A percentile compares a stretch with the other conserved stretches of the same genome.
Conservation (phyloP, 768 basidiomycete species). For the Rubroboletus satanas region DNA sequence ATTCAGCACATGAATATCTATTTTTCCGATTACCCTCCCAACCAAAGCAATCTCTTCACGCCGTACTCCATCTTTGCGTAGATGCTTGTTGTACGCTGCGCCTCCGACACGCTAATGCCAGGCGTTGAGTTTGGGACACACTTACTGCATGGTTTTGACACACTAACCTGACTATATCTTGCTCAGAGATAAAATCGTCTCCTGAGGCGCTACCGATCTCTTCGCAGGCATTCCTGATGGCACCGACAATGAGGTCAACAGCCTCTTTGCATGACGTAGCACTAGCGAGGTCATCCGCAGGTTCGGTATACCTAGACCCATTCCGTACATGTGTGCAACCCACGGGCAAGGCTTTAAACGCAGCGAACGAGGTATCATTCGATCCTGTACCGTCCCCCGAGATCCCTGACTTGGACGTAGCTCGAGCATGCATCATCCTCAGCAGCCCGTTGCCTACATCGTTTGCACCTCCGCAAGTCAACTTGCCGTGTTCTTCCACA, state of each 20-base stretch:
- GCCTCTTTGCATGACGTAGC: slow-evolving; percentile 74
- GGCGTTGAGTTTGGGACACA: background rate
- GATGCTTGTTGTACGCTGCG: slow-evolving; percentile 78
- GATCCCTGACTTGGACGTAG: slow-evolving; percentile 28
- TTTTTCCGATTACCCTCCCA: slow-evolving; percentile 52
- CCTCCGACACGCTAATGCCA: slow-evolving; percentile 64
- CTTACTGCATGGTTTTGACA: background rate
- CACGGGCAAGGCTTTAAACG: slow-evolving; percentile 78
- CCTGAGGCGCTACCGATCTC: slow-evolving; percentile 48
- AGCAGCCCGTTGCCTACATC: slow-evolving; percentile 20
- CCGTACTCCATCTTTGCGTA: slow-evolving; percentile 94
- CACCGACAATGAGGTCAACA: slow-evolving; percentile 69
- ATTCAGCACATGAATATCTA: background rate
- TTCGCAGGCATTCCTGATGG: slow-evolving; percentile 63
- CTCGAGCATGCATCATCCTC: slow-evolving; percentile 24
- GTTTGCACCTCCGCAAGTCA: background rate
- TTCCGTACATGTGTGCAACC: slow-evolving; percentile 52
- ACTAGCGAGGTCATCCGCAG: slow-evolving; percentile 56
- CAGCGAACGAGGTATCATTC: slow-evolving; percentile 51
- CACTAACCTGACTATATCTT: slow-evolving; percentile 77
- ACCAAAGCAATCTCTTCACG: slow-evolving; percentile 85
- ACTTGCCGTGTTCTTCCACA: background rate
- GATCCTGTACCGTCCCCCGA: slow-evolving; percentile 33
- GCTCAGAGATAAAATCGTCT: slow-evolving; percentile 51
- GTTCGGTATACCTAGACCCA: slow-evolving; percentile 46